These are phyloP conservation scores for Pachysandra terminalis DNA, from an alignment of 164 flowering plant species.

Conservation along the genomic window DNA sequence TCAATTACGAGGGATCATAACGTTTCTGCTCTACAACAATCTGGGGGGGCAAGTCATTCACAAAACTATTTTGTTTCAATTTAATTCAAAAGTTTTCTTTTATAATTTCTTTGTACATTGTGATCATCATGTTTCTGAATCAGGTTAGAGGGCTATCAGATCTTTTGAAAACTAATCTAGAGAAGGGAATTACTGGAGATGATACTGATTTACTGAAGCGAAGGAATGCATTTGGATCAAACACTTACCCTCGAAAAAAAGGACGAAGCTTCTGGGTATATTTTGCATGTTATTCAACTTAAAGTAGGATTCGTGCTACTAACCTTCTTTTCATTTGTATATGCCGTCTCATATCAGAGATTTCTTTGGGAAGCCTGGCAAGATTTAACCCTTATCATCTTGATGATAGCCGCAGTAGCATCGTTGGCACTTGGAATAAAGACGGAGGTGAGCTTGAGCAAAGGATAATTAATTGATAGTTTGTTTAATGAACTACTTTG, in stretches of 20 bases:
- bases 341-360: conserved; percentile 29
- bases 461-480: not conserved
- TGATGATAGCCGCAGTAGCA: conserved; percentile 92
- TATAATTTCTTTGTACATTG: not conserved
- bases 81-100: not conserved
- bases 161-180: conserved; percentile 56
- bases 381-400: conserved; percentile 84
- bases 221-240: conserved; percentile 75
- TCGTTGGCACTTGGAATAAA: conserved; percentile 89
- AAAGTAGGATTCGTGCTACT: not conserved
- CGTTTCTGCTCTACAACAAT: conserved; percentile 42
- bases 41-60: conserved; percentile 66
- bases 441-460: conserved; percentile 66
- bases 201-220: conserved; percentile 58
- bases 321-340: not conserved
- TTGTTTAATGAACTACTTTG: no score
- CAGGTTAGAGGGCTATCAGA: conserved; percentile 70
- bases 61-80: conserved; percentile 5
- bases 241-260: conserved; percentile 85
- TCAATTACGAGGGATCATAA: conserved; percentile 63
- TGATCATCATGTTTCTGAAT: not conserved
- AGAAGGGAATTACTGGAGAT: conserved; percentile 76
- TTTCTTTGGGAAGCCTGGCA: conserved; percentile 98
- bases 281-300: not conserved
- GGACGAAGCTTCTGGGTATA: conserved; percentile 82